Base-by-base conservation (phyloP, 1,284 basidiomycete genomes). In the Sporisorium graminicola region DNA sequence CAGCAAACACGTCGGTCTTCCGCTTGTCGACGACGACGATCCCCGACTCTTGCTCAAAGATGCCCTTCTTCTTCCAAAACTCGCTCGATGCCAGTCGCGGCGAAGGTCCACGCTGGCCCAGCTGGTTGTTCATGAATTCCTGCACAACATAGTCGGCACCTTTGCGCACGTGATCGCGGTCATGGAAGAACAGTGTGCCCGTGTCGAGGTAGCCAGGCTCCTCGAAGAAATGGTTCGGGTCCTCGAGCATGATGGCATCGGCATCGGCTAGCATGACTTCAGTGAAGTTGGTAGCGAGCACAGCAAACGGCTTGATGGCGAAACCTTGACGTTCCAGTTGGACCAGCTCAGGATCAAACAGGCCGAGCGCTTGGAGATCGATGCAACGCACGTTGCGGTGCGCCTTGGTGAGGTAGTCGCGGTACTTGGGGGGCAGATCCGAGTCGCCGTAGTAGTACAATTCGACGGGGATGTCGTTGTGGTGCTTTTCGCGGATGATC, bases 111-210 rank as follows among this genome's bases (percentile, higher is more conserved):
- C 73, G 72, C 7, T 57, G 53, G 16, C 58, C 58, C 4, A 78
- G 59, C 60, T 78, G 72, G 29, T 76, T 68, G 60, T 42, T 56
- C 72, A 78, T 72, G 46, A 75, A 78, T 9, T 78, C 74, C n/a
- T 72, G 59, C 16, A 78, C 60, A 12, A 75, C 60, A 22, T 51
- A 52, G 24, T 65, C 63, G 35, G 63, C 75, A 2, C 75, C 75
- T 20, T 57, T n/a, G 20, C 76, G 73, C 8, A 56, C 53, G 33
- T 78, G 72, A 27, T 78, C 76, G 14, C 76, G 66, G 44, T 78
- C 76, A 58, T 75, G 72, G 73, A 78, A 78, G 55, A 78, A 78
- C 42, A 78, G 66, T 29, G 76, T 78, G 6, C 76, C 76, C 13
- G 73, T 72, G n/a, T 78, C 72, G 20, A 74, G 49, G 65, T 75